Evolutionary conservation across 2,329 filamentous ascomycete species (phyloP), one percentile per base, ranked within the genome.

Genomic region (Fusarium drepaniforme): DNA sequence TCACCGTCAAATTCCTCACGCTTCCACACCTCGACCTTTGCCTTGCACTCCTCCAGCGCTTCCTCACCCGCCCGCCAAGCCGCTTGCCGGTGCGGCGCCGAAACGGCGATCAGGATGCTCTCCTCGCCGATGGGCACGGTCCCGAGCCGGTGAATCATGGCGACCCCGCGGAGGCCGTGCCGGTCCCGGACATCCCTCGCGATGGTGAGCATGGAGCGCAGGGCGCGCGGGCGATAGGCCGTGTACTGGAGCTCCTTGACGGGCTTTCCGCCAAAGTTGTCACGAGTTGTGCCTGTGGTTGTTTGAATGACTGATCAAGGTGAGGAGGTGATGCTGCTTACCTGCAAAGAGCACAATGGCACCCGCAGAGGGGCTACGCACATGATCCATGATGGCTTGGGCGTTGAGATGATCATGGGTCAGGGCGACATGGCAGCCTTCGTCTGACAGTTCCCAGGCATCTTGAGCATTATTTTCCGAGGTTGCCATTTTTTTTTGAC

Each of bases 21-120:
- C 85, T 98, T 98, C 96, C 96, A 98, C 49, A 99, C 92, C 86
- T 99, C 97, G n/a, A 94, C 94, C 75, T 88, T 91, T 66, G 90
- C 90, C 86, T 98, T 99, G 80, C 94, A 95, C 81, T 90, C 86
- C 85, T 98, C 96, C 68, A 98, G 85, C 38, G 95, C 93, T 84
- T 97, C 94, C 85, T 98, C 96, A 0, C 94, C 96, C 0, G 93
- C 96, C 77, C 86, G 85, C 96, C 96, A 99, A 7, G 94, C 96
- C 16, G 93, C 94, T 77, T 93, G 90, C 9, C 97, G 88, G 85
- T 98, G 97, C 40, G 93, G 91, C 33, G 94, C 89, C 51, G 94
- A 95, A 5, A 98, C 93, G 2, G 94, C 94, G 78, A 98, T 95
- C 66, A 97, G 85, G 71, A 99, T 96, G 81, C 94, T 97, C 85